Base-by-base conservation (phyloP, 176 grass and related monocot genomes). In the Luzula sylvatica region DNA sequence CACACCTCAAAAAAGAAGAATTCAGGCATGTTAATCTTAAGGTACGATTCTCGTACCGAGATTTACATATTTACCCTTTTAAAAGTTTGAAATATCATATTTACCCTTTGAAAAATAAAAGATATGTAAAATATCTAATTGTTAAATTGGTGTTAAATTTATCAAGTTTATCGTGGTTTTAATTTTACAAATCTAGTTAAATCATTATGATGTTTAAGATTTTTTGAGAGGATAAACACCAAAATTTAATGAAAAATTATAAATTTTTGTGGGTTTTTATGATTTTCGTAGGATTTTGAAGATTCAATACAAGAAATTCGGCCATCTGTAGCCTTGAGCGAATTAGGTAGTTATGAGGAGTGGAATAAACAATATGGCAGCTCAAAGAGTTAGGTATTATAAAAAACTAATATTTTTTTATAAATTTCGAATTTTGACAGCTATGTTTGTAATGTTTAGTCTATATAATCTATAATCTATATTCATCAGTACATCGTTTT, bases 291-390 rank as follows among this genome's bases (percentile, higher is more conserved):
- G 90, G 90, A 95, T 68, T 95, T 95, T 58, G 77, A 95, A 71
- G 71, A 69, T 76, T 78, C 90, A 63, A 48, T 95, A 58, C 90
- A 82, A 50, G 74, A 95, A 52, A 85, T 95, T 9, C 84, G 84
- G 69, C 83, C 90, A 75, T 95, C 90, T 58, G 90, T 95, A 75
- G 83, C 84, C 20, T 73, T 62, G 7, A 88, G 20, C 5, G 90
- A 95, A 59, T 65, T 95, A 38, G 84, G 77, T 22, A 86, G 42
- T 50, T 88, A 86, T 39, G 90, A 95, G 70, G 77, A 79, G 32
- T 95, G 90, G 90, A 95, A 86, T 60, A 88, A 7, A 32, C 90
- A 95, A 60, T 95, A 85, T 58, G 90, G 90, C 6, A 95, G 90
- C 71, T 65, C 87, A 72, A 75, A 78, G 5, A 71, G 66, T 13